phyloP scores from a whole-genome alignment of 352 stramenopile genomes.

The Phytophthora vignae region DNA sequence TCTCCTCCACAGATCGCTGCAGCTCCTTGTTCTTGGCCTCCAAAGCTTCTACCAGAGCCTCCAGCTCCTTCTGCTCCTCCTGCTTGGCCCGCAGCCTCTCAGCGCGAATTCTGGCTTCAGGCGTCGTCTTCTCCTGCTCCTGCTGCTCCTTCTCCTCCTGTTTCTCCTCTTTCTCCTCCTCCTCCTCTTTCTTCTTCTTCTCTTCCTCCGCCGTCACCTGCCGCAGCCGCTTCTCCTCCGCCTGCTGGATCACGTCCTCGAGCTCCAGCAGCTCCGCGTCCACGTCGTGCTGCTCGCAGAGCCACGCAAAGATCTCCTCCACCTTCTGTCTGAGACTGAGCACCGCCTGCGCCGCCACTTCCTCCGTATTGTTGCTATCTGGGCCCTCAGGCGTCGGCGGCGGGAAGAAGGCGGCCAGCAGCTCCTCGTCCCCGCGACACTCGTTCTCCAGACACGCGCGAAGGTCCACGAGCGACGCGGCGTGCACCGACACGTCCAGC shows the following conservation, averaged over 20 bases:
- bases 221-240: constrained; percentile 50
- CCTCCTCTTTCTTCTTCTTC: constrained; percentile 19
- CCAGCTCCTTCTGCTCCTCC: constrained; percentile 56
- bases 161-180: constrained; percentile 12
- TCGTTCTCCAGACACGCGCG: constrained; percentile 59
- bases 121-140: constrained; percentile 25
- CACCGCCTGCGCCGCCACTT: constrained; percentile 62
- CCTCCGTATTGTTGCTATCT: constrained; percentile 45
- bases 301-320: constrained; percentile 60
- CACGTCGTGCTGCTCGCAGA: constrained; percentile 60
- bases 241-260: constrained; percentile 54
- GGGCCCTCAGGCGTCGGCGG: constrained; percentile 21
- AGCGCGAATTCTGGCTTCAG: constrained; percentile 47
- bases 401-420: constrained; percentile 61
- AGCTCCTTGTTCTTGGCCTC: constrained; percentile 55
- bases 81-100: constrained; percentile 63
- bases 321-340: constrained; percentile 62
- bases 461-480: constrained; percentile 55
- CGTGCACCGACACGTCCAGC: constrained; percentile 65
- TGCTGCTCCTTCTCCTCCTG: constrained; percentile 2
- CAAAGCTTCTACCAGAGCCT: constrained; percentile 47
- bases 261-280: constrained; percentile 58
- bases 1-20: constrained; percentile 48
- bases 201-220: constrained; percentile 37
- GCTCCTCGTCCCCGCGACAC: constrained; percentile 56